phyloP scores from a whole-genome alignment of 1,284 basidiomycete species.

The Trametes hirsuta region DNA sequence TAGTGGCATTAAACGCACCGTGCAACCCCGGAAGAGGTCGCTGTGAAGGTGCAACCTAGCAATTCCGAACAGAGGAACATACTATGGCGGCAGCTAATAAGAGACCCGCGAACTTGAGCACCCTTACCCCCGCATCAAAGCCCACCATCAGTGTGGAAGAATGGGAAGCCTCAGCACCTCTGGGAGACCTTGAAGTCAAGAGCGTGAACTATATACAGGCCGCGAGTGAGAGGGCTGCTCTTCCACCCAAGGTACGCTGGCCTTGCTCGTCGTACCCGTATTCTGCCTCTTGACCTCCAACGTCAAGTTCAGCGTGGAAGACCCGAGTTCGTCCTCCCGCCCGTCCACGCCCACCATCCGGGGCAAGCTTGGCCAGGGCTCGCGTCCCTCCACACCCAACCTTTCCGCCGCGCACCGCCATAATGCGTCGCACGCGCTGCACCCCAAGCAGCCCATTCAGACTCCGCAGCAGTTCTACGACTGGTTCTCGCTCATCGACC shows the following conservation, averaged over 20 bases:
- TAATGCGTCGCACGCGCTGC: constrained; percentile 50
- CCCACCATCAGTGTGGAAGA: constrained; percentile 71
- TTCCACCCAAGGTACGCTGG: constrained; percentile 72
- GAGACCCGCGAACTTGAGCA: constrained; percentile 10
- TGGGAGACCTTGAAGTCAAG: constrained; percentile 69
- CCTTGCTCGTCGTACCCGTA: not conserved
- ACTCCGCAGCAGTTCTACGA: constrained; percentile 95
- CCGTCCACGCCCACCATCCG: constrained; percentile 46
- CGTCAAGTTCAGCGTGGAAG: constrained; percentile 43
- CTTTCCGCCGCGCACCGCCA: constrained; percentile 30
- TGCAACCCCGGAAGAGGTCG: not conserved
- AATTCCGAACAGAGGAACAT: not conserved
- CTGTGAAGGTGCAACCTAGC: not conserved
- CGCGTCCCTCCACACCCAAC: constrained; percentile 40
- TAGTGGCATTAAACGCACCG: no score
- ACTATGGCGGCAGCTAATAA: constrained; percentile 14
- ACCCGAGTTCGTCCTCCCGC: constrained; percentile 41
- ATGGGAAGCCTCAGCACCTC: constrained; percentile 84
- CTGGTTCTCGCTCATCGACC: constrained; percentile 87
- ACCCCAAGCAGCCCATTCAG: constrained; percentile 74
- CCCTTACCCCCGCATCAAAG: constrained; percentile 38
- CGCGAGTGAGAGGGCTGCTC: constrained; percentile 59
- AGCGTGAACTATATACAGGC: constrained; percentile 70
- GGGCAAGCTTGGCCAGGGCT: constrained; percentile 37
- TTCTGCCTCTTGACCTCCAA: constrained; percentile 8